Base-by-base conservation (phyloP, 805 yeast genomes). In the Alloascoidea hylecoeti region DNA sequence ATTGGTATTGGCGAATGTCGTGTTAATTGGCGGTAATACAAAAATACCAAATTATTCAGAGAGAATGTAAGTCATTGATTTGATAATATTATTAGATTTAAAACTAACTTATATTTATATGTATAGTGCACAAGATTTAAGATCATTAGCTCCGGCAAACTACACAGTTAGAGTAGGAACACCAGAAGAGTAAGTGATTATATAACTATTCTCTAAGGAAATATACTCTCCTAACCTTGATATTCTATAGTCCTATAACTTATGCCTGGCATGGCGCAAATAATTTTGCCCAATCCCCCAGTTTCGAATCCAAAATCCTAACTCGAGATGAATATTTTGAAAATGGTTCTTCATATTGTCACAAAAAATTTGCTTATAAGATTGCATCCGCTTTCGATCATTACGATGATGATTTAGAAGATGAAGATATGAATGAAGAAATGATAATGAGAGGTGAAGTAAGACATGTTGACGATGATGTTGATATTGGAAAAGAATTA, bases 301-400 rank as follows among this genome's bases (percentile, higher is more conserved):
- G n/a, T 9, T 23, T 23, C n/a, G n/a, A 23, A 23, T 23, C 30
- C 9, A n/a, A 9, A 9, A 23, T 23, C 9, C 75, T 92, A 4
- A 68, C 94, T 0, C 72, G 77, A 42, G 72, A 75, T 40, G 97
- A 92, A 37, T 92, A 86, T 49, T 66, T 72, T 45, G 98, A 92
- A 55, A 78, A 83, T 50, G 98, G 98, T 0, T 66, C 74, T 34
- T 63, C 66, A 40, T 60, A 72, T 61, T 67, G 75, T 41, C 66
- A 69, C 38, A 64, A 66, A 39, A 69, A 61, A 48, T 70, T 71
- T 56, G 72, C 70, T 13, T 37, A 42, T 28, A 36, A 41, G 15
- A 42, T 36, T 6, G 9, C 34, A 15, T 13, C 16, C 13, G 30
- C 30, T 9, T 23, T 23, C 30, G 30, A 23, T n/a, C 30, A 9